These are phyloP conservation scores for Podospora comata DNA, from an alignment of 495 filamentous ascomycete genomes.

Conservation along the genomic window DNA sequence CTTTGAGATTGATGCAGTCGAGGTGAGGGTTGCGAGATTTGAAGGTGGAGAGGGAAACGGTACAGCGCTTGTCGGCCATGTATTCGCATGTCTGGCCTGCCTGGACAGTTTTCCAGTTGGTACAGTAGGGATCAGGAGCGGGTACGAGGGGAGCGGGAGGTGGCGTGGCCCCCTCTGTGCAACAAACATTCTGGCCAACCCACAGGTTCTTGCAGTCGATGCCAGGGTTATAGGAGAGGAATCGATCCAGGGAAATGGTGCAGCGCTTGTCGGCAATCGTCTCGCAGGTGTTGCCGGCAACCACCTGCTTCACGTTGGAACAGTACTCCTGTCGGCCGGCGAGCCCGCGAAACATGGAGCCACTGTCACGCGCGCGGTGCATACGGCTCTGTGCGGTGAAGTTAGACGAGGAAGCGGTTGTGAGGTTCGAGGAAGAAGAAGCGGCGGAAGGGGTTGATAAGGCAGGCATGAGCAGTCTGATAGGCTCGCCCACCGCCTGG, in stretches of 20 bases:
- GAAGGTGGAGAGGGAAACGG: not conserved
- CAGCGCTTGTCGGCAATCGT: not conserved
- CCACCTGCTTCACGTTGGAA: not conserved
- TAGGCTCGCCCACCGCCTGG: not conserved
- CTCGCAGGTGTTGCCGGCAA: not conserved
- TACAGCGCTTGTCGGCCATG: not conserved
- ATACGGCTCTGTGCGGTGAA: not conserved
- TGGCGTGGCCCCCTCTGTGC: not conserved
- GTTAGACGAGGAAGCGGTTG: not conserved
- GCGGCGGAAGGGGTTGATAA: not conserved
- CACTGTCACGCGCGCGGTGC: not conserved
- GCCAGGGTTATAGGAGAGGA: not conserved
- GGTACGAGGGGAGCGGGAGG: not conserved
- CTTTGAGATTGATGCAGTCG: not conserved
- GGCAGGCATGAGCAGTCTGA: not conserved
- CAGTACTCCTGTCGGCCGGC: not conserved
- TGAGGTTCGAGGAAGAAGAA: too few species aligned
- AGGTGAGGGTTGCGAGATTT: not conserved
- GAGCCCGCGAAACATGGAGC: not conserved
- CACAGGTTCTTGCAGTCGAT: not conserved
- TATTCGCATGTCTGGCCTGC: not conserved
- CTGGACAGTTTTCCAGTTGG: not conserved
- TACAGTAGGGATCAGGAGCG: not conserved
- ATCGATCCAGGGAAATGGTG: not conserved
- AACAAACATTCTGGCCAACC: not conserved